These are phyloP conservation scores for Pseudoturritis turrita DNA, from an alignment of 345 rosid species.

Conservation along the genomic window DNA sequence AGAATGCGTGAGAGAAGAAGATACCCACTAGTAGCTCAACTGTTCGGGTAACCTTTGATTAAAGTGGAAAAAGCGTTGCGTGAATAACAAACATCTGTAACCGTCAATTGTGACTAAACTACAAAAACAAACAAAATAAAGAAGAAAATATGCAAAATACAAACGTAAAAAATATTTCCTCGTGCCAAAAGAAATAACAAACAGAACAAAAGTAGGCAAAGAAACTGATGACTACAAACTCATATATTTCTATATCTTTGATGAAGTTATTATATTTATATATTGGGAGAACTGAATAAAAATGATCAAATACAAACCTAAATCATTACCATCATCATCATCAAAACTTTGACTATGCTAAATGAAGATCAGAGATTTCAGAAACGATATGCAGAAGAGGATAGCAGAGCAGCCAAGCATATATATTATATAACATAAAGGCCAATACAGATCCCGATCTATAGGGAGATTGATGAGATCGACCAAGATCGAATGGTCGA, in stretches of 20 bases:
- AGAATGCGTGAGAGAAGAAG: slow-evolving; percentile 21
- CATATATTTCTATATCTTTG: background rate
- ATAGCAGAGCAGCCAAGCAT: too few relatives aligned
- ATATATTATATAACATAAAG: too few relatives aligned
- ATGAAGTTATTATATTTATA: background rate
- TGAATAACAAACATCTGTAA: slow-evolving; percentile 20
- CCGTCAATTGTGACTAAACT: slow-evolving; percentile 15
- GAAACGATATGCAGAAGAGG: too few relatives aligned
- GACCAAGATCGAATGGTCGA: too few relatives aligned
- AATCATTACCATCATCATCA: background rate
- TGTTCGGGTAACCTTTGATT: slow-evolving; percentile 24
- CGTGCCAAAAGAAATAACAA: background rate
- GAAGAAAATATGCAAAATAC: background rate
- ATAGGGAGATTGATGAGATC: too few relatives aligned
- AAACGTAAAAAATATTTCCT: slow-evolving; percentile 11
- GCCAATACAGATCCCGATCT: too few relatives aligned
- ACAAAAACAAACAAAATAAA: background rate
- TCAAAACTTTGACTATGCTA: too few relatives aligned
- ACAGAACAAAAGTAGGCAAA: background rate
- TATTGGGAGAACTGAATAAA: background rate
- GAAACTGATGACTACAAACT: background rate
- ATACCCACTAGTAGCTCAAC: background rate
- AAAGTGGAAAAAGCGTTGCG: slow-evolving; percentile 19
- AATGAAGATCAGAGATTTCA: too few relatives aligned
- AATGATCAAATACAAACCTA: background rate